Evolutionary conservation across 106 monocot genomes (phyloP).

Genomic region (Iris macrosiphon): DNA sequence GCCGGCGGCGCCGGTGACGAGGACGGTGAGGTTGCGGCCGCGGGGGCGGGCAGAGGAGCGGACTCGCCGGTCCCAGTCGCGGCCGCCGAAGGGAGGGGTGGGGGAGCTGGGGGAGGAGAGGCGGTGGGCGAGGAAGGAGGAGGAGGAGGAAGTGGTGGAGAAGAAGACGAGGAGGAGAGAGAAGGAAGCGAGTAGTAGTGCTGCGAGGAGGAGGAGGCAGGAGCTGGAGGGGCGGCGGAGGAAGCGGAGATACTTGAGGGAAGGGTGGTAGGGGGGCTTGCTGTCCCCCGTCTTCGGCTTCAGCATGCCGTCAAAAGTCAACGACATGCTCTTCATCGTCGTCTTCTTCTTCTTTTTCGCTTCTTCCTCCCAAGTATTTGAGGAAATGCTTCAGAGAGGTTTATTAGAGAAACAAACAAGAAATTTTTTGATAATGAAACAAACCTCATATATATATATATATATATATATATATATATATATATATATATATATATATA

Average conservation of each 20-base stretch:
- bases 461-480: too few species aligned
- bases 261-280: conserved; percentile 10
- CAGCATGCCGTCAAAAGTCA: too few species aligned
- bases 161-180: conserved; percentile 10
- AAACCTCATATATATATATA: too few species aligned
- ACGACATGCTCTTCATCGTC: too few species aligned
- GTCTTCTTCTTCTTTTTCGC: too few species aligned
- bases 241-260: conserved; percentile 13
- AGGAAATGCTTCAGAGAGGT: too few species aligned
- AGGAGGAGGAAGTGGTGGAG: conserved; percentile 2
- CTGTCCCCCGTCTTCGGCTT: conserved; percentile 22
- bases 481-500: too few species aligned
- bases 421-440: too few species aligned
- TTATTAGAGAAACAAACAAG: too few species aligned
- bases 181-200: conserved; percentile 2
- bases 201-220: conserved; percentile 7
- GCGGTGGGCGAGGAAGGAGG: conserved; percentile 1
- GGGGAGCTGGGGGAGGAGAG: not conserved
- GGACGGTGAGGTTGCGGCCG: conserved; percentile 8
- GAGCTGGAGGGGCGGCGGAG: not conserved
- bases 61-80: conserved; percentile 20
- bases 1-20: conserved; percentile 23
- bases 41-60: conserved; percentile 8
- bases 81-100: conserved; percentile 12
- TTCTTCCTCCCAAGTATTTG: too few species aligned